Evolutionary conservation across 176 grass and related monocot genomes (phyloP), one percentile per base, ranked within the genome.

Genomic region (Rhipidocladum racemiflorum): DNA sequence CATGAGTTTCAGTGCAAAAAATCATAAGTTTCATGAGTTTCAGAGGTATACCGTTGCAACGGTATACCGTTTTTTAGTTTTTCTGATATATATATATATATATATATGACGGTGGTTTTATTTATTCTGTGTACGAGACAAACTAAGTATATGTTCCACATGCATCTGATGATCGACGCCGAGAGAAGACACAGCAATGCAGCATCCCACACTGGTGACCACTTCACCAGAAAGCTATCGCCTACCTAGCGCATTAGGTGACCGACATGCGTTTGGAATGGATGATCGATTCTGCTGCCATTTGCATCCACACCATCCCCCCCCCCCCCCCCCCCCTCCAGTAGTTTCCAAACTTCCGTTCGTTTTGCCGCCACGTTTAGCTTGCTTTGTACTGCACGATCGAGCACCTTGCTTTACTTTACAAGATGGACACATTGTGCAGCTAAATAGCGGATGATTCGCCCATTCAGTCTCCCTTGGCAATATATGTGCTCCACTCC

Each of bases 141-240:
- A 72, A 51, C 18, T 32, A 75, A 35, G 78, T 72, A 48, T 65
- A 45, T 56, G 2, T 2, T 13, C 21, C 21, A 14, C 12, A 16
- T 0, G 55, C 14, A 69, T 14, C 24, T 1, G 25, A 69, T 50
- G 61, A 42, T 24, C 68, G 42, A 29, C 0, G 29, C 56, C 46
- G 86, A 35, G 50, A 60, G 42, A 85, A 4, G 62, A 42, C 77
- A 72, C 55, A 17, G 12, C 23, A 16, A 49, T 13, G 76, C 61
- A 74, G 76, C 18, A 24, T 40, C 76, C 70, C 76, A 44, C 54
- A 49, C 14, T 43, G 59, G n/a, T 23, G 43, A 17, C 21, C 11
- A 6, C 25, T 61, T 71, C 11, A n/a, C 34, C 27, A 16, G 87
- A 89, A 89, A 89, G 82, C 87, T 50, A 89, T 70, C 2, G 76